phyloP scores from a whole-genome alignment of 2,329 filamentous ascomycete species.

The Ambrosiella beaveri region DNA sequence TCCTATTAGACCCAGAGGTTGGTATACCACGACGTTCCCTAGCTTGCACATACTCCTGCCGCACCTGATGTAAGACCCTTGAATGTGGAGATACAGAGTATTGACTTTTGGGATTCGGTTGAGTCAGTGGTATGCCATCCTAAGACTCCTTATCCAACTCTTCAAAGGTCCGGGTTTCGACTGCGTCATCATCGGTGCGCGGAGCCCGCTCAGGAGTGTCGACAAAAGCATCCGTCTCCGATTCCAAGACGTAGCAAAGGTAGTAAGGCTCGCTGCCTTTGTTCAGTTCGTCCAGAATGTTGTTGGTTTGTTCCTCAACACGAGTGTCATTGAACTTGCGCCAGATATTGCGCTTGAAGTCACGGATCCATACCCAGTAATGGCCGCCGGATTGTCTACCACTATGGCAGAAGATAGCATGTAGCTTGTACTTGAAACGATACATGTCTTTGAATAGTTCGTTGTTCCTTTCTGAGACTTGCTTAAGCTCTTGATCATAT shows the following conservation, averaged over 20 bases:
- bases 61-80: too few species aligned
- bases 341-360: constrained; percentile 65
- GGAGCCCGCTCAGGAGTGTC: constrained; percentile 26
- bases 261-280: constrained; percentile 64
- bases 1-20: too few species aligned
- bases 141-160: constrained; percentile 5
- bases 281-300: constrained; percentile 53
- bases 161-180: not conserved
- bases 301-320: constrained; percentile 42
- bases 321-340: constrained; percentile 83
- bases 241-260: constrained; percentile 63
- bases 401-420: constrained; percentile 85
- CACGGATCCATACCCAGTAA: constrained; percentile 93
- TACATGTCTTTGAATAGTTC: constrained; percentile 45
- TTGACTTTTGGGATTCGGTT: too few species aligned
- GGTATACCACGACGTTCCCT: too few species aligned
- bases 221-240: constrained; percentile 38
- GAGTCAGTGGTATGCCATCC: not conserved
- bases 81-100: too few species aligned
- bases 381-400: constrained; percentile 61
- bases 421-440: constrained; percentile 59
- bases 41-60: too few species aligned
- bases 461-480: constrained; percentile 19
- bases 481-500: constrained; percentile 24
- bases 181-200: constrained; percentile 5